Evolutionary conservation across 2,329 filamentous ascomycete genomes (phyloP).

Genomic region (Colletotrichum sp.): DNA sequence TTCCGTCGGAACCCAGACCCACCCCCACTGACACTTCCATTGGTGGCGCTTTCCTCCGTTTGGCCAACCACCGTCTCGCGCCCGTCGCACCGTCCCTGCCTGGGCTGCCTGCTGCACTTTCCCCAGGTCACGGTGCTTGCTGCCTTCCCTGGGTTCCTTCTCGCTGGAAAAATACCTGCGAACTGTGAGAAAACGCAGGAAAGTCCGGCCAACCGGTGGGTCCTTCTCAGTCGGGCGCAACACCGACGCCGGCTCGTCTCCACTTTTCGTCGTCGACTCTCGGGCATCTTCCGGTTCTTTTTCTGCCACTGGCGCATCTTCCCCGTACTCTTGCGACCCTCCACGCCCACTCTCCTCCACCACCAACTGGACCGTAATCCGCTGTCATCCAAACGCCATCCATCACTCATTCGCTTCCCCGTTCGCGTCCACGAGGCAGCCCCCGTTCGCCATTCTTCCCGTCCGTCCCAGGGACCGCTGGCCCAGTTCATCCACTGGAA

Average conservation of each 20-base stretch:
- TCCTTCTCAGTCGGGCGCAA: neutral
- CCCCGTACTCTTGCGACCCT: neutral
- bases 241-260: neutral
- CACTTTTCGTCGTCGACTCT: neutral
- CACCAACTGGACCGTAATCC: neutral
- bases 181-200: neutral
- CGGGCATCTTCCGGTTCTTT: slow-evolving; percentile 14
- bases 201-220: neutral
- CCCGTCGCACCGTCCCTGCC: neutral
- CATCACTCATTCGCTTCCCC: neutral
- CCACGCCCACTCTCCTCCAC: neutral
- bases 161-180: neutral
- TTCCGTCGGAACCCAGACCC: neutral
- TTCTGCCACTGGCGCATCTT: neutral
- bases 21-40: neutral
- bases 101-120: neutral
- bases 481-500: neutral
- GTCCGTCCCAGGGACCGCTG: neutral
- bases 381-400: neutral
- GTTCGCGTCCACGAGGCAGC: neutral
- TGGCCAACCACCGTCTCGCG: neutral
- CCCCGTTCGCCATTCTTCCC: neutral
- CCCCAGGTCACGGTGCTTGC: neutral
- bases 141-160: neutral
- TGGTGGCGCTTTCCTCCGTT: neutral